Evolutionary conservation across 164 flowering plant genomes (phyloP).

Genomic region (Magnolia sinica): DNA sequence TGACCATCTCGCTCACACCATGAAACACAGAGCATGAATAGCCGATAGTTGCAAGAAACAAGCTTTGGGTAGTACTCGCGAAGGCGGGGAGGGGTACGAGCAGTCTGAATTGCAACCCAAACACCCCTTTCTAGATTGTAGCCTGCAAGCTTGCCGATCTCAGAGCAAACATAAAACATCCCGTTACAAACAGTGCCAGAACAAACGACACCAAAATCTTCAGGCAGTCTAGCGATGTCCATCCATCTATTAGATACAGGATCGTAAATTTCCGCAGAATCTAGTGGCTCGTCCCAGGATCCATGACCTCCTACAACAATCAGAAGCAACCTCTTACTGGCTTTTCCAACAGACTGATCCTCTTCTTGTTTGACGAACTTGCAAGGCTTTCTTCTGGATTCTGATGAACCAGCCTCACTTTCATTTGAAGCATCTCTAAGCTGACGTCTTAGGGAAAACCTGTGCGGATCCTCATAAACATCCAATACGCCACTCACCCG

Average conservation of each 20-base stretch:
- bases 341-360: constrained; percentile 30
- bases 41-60: constrained; percentile 50
- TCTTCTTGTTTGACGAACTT: constrained; percentile 36
- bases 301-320: constrained; percentile 92
- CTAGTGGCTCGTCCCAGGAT: constrained; percentile 83
- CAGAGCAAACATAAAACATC: constrained; percentile 81
- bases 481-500: constrained; percentile 72
- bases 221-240: constrained; percentile 68
- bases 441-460: constrained; percentile 80
- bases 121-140: constrained; percentile 77
- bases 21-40: constrained; percentile 95
- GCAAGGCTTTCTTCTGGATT: constrained; percentile 34
- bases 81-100: constrained; percentile 74
- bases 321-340: constrained; percentile 51
- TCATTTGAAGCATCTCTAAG: constrained; percentile 41
- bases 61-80: constrained; percentile 83
- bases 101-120: constrained; percentile 70
- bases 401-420: constrained; percentile 32
- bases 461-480: constrained; percentile 96
- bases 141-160: constrained; percentile 70
- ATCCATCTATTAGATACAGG: constrained; percentile 75
- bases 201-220: constrained; percentile 74
- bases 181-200: constrained; percentile 73
- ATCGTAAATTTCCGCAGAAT: constrained; percentile 90
- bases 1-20: constrained; percentile 94